Percentiles rank a stretch among this genome's conserved stretches.
phyloP scores from a whole-genome alignment of 1,284 basidiomycete species.

The Grifola frondosa region DNA sequence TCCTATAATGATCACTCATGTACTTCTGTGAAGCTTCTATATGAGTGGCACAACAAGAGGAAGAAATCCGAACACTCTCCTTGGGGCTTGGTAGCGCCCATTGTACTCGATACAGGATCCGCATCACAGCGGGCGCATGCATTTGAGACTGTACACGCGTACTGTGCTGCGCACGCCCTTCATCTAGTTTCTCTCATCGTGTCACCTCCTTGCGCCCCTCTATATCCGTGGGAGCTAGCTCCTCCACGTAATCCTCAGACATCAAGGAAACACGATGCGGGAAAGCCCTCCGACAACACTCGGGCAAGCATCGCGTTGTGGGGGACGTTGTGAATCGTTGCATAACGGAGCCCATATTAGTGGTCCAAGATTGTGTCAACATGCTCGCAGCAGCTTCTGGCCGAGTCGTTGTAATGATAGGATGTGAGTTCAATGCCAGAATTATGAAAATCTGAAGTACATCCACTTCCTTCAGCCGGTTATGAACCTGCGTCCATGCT shows the following conservation, averaged over 20 bases:
- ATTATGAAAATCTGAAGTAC: constrained; percentile 1
- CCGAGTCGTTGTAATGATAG: constrained; percentile 29
- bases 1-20: background rate
- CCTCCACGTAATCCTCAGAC: constrained; percentile 12
- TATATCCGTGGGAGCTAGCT: constrained; percentile 12
- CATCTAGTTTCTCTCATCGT: constrained; percentile 33
- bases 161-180: constrained; percentile 30
- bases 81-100: constrained; percentile 36
- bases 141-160: constrained; percentile 33
- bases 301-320: constrained; percentile 19
- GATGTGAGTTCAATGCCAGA: constrained; percentile 17
- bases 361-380: constrained; percentile 30
- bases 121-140: constrained; percentile 29
- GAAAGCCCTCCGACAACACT: constrained; percentile 7
- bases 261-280: constrained; percentile 9
- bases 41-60: constrained; percentile 36
- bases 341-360: constrained; percentile 29
- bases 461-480: constrained; percentile 12
- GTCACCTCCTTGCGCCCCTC: constrained; percentile 10
- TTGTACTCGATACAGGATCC: constrained; percentile 31
- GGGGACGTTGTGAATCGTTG: constrained; percentile 22
- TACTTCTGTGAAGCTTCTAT: constrained; percentile 27
- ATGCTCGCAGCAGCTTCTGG: constrained; percentile 30
- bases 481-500: constrained; percentile 16
- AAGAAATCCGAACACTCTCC: constrained; percentile 27